Base-by-base conservation (phyloP, 1,284 basidiomycete species). In the Apiotrichum sp. region DNA sequence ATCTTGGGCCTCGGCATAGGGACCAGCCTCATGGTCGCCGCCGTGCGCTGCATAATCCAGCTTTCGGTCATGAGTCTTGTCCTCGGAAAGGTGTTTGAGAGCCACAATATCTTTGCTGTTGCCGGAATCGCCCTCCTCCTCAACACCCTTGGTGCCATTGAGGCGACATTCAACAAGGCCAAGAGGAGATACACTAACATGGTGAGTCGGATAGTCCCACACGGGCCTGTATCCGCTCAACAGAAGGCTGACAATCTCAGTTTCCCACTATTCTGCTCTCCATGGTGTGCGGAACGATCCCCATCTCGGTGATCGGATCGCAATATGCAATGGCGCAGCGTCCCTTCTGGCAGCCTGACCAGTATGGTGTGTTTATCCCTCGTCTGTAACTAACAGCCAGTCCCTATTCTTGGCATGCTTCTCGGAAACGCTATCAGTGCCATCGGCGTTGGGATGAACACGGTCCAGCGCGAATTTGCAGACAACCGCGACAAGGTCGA, bases 321-420 rank as follows among this genome's bases (percentile, higher is more conserved):
- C 80, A 81, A n/a, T 90, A 82, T 66, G 86, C 87, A 3, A 90
- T 92, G 86, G 79, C 80, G 0, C 79, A 87, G 11, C 70, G 81
- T 0, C 87, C 86, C 1, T 89, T 91, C 71, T 90, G 89, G 89
- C 81, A 79, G 45, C 87, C 89, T 0, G 84, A 85, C 44, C 85
- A 89, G 71, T 91, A 85, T 64, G 85, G 88, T 89, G 60, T 55
- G 82, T 68, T 33, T 4, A 3, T 6, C 14, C n/a, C 13, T 13
- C 16, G 38, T 32, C 14, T 32, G 14, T 7, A 32, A 8, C n/a
- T 55, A 7, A 56, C 52, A 3, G 38, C 7, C 55, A 90, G 88
- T 91, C 56, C 88, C 88, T 8, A 82, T 90, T 50, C 80, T 90
- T 8, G 89, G 89, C n/a, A 91, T 92, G 89, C 78, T 91, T 2